Conservation (phyloP, 2,329 filamentous ascomycete genomes). For the Fusarium hainanense region DNA sequence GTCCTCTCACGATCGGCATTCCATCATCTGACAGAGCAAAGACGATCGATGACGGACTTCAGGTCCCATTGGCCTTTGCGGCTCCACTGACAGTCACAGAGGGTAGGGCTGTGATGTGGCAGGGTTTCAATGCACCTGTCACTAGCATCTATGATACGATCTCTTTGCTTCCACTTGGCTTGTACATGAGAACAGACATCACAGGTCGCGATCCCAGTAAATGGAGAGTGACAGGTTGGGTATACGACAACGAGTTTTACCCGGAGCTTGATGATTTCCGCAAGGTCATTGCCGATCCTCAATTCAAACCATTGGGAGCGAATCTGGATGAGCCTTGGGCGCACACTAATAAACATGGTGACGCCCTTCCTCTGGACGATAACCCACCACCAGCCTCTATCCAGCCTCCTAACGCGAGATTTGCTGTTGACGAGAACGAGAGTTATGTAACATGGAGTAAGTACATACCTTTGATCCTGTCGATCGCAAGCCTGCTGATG, state of each 20-base stretch:
- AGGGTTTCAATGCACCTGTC: constrained; percentile 5
- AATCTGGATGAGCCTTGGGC: constrained; percentile 8
- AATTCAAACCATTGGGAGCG: background rate
- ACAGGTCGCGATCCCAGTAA: background rate
- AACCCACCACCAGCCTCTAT: background rate
- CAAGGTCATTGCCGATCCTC: background rate
- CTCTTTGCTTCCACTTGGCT: background rate
- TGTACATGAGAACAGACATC: background rate
- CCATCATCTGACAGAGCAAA: background rate
- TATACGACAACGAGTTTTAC: constrained; percentile 4
- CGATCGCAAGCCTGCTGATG: background rate
- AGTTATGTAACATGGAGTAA: constrained; percentile 11
- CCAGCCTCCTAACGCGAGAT: background rate
- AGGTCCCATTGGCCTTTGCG: background rate
- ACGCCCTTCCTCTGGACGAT: constrained; percentile 1
- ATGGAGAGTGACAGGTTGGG: constrained; percentile 6
- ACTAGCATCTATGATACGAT: constrained; percentile 12
- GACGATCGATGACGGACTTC: constrained; percentile 3
- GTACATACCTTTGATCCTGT: background rate
- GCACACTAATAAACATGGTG: constrained; percentile 1
- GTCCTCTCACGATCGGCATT: fast-evolving
- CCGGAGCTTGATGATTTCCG: background rate
- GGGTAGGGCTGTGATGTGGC: constrained; percentile 6
- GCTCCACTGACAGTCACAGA: background rate
- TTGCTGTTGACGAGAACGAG: background rate